Base-by-base conservation (phyloP, 2,329 filamentous ascomycete genomes). In the Nemania bipapillata region DNA sequence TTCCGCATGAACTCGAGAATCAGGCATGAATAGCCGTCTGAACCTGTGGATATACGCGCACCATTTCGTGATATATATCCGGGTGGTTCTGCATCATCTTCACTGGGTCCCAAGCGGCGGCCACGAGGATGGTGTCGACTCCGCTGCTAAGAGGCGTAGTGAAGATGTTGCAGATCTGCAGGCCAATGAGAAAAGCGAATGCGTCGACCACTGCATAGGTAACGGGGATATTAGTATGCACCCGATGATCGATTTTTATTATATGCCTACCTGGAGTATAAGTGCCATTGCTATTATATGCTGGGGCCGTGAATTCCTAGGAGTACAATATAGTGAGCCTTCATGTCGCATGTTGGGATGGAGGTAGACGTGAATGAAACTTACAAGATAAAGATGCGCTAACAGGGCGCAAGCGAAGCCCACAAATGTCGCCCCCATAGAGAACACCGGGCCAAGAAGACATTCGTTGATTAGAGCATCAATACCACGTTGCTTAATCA, bases 121-220 rank as follows among this genome's bases (percentile, higher is more conserved):
- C 94, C 0, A 97, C 93, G 74, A 97, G 97, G 69, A 97, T 92
- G 0, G 94, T 96, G 73, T 97, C 92, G 70, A 97, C 89, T n/a
- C 95, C 95, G 75, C 91, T 94, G 71, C 90, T 90, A 65, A 98
- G 84, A 0, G 95, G 95, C 0, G 92, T 95, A 37, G 95, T 92
- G 81, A 97, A 96, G 71, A 97, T 88, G 79, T 96, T 92, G 78
- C 91, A 92, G 68, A 97, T 91, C 79, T 97, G 95, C 72, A 97
- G 82, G 6, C 95, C 95, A 71, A 97, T 94, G 60, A 97, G 82
- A 82, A 97, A 97, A 0, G 93, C 84, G 56, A 78, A 76, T 9
- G 76, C 74, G 24, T 77, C 74, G 20, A 78, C 75, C 40, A 77
- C 75, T 77, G 37, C 3, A 20, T 2, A 37, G 22, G n/a, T n/a